Conservation (phyloP, 2,329 filamentous ascomycete species). For the Sarocladium oryzae region DNA sequence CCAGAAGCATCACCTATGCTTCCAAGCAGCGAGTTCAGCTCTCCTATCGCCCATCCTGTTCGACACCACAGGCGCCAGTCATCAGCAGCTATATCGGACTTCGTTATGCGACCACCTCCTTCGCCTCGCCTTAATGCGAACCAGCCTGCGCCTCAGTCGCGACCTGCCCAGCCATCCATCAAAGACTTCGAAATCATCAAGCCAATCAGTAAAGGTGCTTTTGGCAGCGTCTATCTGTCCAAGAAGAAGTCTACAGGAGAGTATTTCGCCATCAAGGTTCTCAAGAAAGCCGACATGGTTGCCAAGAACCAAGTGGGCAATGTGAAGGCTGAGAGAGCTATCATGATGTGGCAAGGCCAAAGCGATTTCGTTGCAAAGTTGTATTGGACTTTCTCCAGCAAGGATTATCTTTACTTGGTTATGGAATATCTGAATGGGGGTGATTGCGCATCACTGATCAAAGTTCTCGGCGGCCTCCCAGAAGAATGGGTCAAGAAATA, state of each 20-base stretch:
- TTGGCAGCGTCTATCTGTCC: slow-evolving; percentile 93
- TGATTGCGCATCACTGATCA: slow-evolving; percentile 94
- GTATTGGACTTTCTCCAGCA: slow-evolving; percentile 99
- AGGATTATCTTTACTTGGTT: slow-evolving; percentile 95
- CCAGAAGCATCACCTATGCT: slow-evolving; percentile 88
- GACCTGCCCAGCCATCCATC: slow-evolving; percentile 88
- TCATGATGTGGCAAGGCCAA: slow-evolving; percentile 99
- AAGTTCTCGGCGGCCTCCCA: slow-evolving; percentile 81
- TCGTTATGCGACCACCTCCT: slow-evolving; percentile 60
- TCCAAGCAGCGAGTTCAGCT: slow-evolving; percentile 73
- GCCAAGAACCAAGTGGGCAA: slow-evolving; percentile 99
- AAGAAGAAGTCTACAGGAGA: slow-evolving; percentile 99
- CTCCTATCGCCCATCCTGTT: slow-evolving; percentile 55
- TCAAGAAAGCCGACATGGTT: slow-evolving; percentile 99
- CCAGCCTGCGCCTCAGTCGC: slow-evolving; percentile 72
- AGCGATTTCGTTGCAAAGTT: slow-evolving; percentile 98
- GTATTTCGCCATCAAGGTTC: slow-evolving; percentile 96
- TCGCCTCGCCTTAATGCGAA: slow-evolving; percentile 74
- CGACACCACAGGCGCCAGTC: slow-evolving; percentile 83
- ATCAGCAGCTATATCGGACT: slow-evolving; percentile 74
- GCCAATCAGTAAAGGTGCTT: slow-evolving; percentile 96
- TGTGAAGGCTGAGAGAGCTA: slow-evolving; percentile 95
- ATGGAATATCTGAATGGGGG: slow-evolving; percentile 99
- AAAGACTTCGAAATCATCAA: slow-evolving; percentile 99
- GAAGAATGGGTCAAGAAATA: slow-evolving; percentile 99